A percentile compares a stretch with the other conserved stretches of the same genome.
Conservation (phyloP, 1,284 basidiomycete species). For the Malassezia furfur region DNA sequence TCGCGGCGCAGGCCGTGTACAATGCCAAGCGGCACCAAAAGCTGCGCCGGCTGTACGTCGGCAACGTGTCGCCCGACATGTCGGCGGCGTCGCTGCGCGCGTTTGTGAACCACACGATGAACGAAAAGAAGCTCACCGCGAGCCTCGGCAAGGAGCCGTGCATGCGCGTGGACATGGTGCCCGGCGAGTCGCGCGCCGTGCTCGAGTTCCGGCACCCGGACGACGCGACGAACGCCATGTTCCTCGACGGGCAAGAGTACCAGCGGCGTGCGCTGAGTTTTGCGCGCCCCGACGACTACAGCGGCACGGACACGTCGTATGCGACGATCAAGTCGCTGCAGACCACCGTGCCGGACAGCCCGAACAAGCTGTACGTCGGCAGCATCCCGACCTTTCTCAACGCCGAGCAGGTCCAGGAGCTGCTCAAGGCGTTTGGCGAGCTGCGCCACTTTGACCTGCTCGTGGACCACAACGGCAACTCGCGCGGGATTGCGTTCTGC, state of each 20-base stretch:
- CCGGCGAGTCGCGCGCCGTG: constrained; percentile 95
- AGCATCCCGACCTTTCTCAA: constrained; percentile 88
- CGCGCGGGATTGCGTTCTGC: constrained; percentile 92
- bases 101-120: constrained; percentile 94
- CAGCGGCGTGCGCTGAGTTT: constrained; percentile 84
- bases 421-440: constrained; percentile 93
- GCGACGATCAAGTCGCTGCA: constrained; percentile 61
- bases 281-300: constrained; percentile 91
- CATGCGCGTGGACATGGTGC: constrained; percentile 83
- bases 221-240: constrained; percentile 89
- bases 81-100: constrained; percentile 78
- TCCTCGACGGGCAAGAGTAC: constrained; percentile 92
- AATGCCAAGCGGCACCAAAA: constrained; percentile 55
- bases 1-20: constrained; percentile 6
- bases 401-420: constrained; percentile 94
- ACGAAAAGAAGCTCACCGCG: constrained; percentile 60
- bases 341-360: constrained; percentile 91
- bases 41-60: constrained; percentile 86
- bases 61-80: constrained; percentile 82
- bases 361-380: constrained; percentile 96
- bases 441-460: constrained; percentile 95
- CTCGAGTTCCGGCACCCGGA: constrained; percentile 85
- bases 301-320: constrained; percentile 67
- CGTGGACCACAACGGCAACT: constrained; percentile 64
- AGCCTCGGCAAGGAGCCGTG: constrained; percentile 60